Base-by-base conservation (phyloP, 768 basidiomycete species). In the Pisolithus marmoratus region DNA sequence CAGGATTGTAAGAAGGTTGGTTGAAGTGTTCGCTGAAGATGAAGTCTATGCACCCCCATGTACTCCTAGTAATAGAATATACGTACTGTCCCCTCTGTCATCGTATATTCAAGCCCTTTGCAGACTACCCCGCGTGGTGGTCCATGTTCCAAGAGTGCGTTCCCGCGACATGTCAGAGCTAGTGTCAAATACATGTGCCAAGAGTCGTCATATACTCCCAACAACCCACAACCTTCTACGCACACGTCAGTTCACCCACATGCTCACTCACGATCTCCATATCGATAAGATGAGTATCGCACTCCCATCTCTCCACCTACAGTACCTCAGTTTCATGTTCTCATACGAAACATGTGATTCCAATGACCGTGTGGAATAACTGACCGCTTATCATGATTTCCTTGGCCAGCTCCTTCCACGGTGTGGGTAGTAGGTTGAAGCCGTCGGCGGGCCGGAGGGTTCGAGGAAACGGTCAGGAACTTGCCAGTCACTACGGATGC, bases 381-480 rank as follows among this genome's bases (percentile, higher is more conserved):
- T 71, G 48, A 1, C 75, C 76, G 63, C 87, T 90, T 12, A 79
- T 78, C n/a, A 91, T 69, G 6, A 90, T 73, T 57, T 91, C 88
- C 29, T 58, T 58, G 29, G 64, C 66, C 50, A 71, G 75, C 20
- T 70, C 72, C 45, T 73, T 74, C 53, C 70, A 70, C 23, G 58
- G 62, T 19, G 70, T 64, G 1, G 69, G 65, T 31, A 82, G 59
- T 31, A 68, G 75, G 11, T 74, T 63, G 20, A 82, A 65, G 7
- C 82, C 83, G 58, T 87, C 84, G 8, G 86, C 70, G 17, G 76
- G 55, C 90, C 85, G 9, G 64, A 70, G 2, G 86, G 76, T 61
- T 85, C 88, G 62, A 91, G 77, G 61, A 90, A 90, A 34, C 90
- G 70, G 8, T 74, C 75, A 1, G 86, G 70, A n/a, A n/a, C 59